Evolutionary conservation across 129 eudicot species (phyloP).

Genomic region (Apium graveolens): DNA sequence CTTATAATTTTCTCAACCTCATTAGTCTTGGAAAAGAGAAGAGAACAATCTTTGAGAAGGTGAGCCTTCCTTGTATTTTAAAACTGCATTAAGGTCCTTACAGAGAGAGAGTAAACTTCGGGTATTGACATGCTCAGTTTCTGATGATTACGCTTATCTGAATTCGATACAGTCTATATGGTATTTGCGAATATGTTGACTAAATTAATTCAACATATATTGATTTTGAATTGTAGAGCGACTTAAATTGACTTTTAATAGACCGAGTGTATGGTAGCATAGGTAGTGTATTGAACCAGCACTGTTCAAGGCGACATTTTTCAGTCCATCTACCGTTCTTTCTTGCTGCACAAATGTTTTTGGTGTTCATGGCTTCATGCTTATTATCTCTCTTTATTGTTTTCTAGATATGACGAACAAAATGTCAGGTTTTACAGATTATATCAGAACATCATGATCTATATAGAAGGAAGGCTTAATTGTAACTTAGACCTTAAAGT

Average conservation of each 20-base stretch:
- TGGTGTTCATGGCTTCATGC: background rate
- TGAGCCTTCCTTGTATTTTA: constrained; percentile 14
- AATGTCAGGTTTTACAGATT: background rate
- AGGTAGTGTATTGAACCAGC: background rate
- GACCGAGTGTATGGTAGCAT: background rate
- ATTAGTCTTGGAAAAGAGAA: constrained; percentile 64
- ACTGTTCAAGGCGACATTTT: background rate
- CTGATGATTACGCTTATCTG: background rate
- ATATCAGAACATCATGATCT: background rate
- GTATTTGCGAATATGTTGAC: background rate
- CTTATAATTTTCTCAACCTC: constrained; percentile 84
- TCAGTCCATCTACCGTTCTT: background rate
- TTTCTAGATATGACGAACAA: background rate
- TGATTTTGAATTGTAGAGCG: background rate
- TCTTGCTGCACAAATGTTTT: background rate
- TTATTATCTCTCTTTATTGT: background rate
- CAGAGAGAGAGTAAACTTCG: background rate
- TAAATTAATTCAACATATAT: background rate
- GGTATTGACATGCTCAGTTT: background rate
- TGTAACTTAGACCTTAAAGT: too few species aligned
- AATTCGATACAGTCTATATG: background rate
- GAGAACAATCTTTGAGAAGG: constrained; percentile 79
- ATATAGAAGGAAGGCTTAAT: background rate
- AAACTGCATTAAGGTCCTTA: background rate
- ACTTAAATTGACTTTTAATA: background rate